Evolutionary conservation across 1,284 basidiomycete genomes (phyloP).

Genomic region (Volvariella volvacea): DNA sequence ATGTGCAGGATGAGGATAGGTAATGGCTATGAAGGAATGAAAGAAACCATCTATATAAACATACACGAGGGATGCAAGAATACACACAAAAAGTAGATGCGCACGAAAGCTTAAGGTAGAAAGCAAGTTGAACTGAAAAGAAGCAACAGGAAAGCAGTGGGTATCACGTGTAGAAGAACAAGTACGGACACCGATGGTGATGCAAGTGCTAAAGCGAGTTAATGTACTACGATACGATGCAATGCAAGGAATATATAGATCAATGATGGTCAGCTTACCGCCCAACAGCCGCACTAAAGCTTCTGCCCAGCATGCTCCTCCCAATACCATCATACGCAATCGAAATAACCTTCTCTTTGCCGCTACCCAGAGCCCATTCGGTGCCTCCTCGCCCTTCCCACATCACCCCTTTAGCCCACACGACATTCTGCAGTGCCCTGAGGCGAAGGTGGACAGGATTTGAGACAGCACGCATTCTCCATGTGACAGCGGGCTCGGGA

Average conservation of each 20-base stretch:
- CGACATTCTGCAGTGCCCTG: constrained; percentile 48
- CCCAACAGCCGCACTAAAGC: too few species aligned
- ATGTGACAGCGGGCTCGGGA: constrained; percentile 16
- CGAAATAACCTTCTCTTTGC: constrained; percentile 48
- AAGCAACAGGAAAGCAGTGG: neutral
- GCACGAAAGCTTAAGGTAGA: neutral
- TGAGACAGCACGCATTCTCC: constrained; percentile 44
- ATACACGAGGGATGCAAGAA: too few species aligned
- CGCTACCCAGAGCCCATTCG: constrained; percentile 33
- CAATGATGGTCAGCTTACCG: too few species aligned
- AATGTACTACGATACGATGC: too few species aligned
- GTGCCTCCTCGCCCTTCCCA: constrained; percentile 38
- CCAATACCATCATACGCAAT: constrained; percentile 55
- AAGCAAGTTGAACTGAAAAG: neutral
- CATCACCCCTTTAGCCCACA: constrained; percentile 29
- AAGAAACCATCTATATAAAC: too few species aligned
- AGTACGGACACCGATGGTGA: neutral
- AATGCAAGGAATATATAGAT: too few species aligned
- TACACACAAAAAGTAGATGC: neutral
- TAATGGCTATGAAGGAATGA: constrained; percentile 8
- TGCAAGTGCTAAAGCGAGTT: too few species aligned
- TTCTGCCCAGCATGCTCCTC: constrained; percentile 37
- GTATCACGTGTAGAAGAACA: neutral
- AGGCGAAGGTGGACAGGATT: constrained; percentile 54
- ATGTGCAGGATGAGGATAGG: constrained; percentile 5